These are phyloP conservation scores for Atkinsonella texensis DNA, from an alignment of 2,329 filamentous ascomycete species.

Conservation along the genomic window DNA sequence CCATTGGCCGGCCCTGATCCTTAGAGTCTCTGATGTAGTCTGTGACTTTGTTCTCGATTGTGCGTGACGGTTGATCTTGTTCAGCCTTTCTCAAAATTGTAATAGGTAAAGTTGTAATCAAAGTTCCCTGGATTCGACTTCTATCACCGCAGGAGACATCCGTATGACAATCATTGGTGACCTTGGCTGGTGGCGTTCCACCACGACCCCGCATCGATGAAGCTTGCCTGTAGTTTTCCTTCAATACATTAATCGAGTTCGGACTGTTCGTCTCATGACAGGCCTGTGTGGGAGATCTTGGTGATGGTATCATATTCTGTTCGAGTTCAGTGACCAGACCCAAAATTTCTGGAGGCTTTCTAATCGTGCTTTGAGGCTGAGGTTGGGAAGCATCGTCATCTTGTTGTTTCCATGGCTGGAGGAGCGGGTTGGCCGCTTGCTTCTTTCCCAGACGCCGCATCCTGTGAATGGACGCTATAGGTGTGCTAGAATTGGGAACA, in stretches of 20 bases:
- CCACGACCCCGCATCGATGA: not conserved
- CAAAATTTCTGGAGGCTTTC: slow-evolving; percentile 4
- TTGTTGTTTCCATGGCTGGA: slow-evolving; percentile 20
- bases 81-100: not conserved
- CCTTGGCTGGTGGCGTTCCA: not conserved
- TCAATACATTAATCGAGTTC: not conserved
- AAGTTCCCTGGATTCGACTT: not conserved
- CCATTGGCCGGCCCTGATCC: not conserved
- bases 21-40: not conserved
- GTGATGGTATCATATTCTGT: not conserved
- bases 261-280: not conserved
- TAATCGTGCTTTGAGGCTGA: slow-evolving; percentile 2
- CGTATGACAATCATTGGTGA: not conserved
- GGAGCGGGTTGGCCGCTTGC: slow-evolving; percentile 16
- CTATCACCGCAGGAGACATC: not conserved
- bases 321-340: slow-evolving; percentile 4
- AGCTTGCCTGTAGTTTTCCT: not conserved
- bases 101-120: not conserved
- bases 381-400: slow-evolving; percentile 8
- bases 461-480: slow-evolving; percentile 14
- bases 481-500: slow-evolving; percentile 14
- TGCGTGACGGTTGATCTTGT: not conserved
- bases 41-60: not conserved
- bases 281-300: not conserved
- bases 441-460: slow-evolving; percentile 18